Evolutionary conservation across 768 basidiomycete genomes (phyloP), one percentile per base, ranked within the genome.

Genomic region (Suillus lakei): DNA sequence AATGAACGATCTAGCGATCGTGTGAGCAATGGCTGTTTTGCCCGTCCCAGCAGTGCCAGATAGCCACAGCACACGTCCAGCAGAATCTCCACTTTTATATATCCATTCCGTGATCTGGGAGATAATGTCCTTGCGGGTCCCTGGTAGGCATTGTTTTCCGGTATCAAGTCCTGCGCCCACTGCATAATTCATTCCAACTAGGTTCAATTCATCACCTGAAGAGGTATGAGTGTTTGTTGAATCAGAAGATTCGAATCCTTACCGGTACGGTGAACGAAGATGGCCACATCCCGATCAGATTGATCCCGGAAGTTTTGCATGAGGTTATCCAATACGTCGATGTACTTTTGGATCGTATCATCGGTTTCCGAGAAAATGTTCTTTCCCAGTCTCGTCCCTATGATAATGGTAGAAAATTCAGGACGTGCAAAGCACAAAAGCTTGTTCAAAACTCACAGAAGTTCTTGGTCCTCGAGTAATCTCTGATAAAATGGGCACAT

Each of bases 21-120:
- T 64, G 30, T 64, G 63, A 18, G 63, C 55, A 26, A 64, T 60
- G 13, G 67, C 67, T 15, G 76, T 68, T 64, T 76, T 76, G 4
- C 75, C 75, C 13, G 51, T 64, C 15, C 73, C 74, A 1, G 76
- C 73, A 32, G 38, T 41, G 6, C 63, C 63, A 34, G 54, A 43
- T 23, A 64, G 8, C 56, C 56, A 64, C 16, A 64, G 36, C 21
- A 60, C 26, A 7, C 55, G 63, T 28, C 26, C 39, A 56, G 63
- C 39, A 23, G 41, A 32, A 32, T 36, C 39, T 44, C 36, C 56
- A n/a, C 32, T n/a, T 21, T 41, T 36, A 13, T 60, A 3, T 30
- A 64, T 44, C 63, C 63, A 64, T 16, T 7, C 4, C 3, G 28
- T 41, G n/a, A 64, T 59, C 3, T 64, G 32, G 21, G 36, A 15